Evolutionary conservation across 2,329 filamentous ascomycete genomes (phyloP).

Genomic region (Rosellinia necatrix): DNA sequence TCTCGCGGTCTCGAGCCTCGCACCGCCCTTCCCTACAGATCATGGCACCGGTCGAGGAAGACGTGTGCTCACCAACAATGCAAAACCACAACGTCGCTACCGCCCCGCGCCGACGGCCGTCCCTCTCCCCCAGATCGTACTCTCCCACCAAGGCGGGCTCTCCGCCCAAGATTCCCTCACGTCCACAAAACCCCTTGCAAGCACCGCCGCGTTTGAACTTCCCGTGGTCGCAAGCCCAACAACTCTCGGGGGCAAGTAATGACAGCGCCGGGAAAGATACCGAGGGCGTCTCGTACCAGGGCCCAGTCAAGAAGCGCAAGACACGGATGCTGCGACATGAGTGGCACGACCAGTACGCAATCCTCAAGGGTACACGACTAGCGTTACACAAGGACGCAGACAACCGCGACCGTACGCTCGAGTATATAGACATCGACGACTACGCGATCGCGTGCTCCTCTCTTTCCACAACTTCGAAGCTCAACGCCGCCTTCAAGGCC

Average conservation of each 20-base stretch:
- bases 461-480: constrained; percentile 75
- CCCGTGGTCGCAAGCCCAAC: constrained; percentile 58
- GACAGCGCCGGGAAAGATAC: constrained; percentile 43
- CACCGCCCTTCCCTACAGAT: constrained; percentile 71
- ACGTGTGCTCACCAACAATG: constrained; percentile 49
- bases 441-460: constrained; percentile 86
- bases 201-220: constrained; percentile 60
- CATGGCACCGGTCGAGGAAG: constrained; percentile 72
- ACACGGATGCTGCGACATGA: constrained; percentile 88
- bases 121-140: constrained; percentile 41
- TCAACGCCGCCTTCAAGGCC: constrained; percentile 85
- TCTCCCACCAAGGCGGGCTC: constrained; percentile 28
- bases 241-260: constrained; percentile 28
- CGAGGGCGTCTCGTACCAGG: constrained; percentile 70
- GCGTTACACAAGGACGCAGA: constrained; percentile 72
- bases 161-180: constrained; percentile 42
- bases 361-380: constrained; percentile 74
- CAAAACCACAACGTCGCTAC: constrained; percentile 29
- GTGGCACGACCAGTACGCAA: constrained; percentile 92
- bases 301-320: constrained; percentile 94
- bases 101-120: constrained; percentile 44
- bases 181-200: constrained; percentile 47
- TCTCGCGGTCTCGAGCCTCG: constrained; percentile 55
- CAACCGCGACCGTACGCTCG: constrained; percentile 62
- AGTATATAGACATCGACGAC: constrained; percentile 86